These are phyloP conservation scores for Dipteronia dyeriana DNA, from an alignment of 345 rosid genomes.

Conservation along the genomic window DNA sequence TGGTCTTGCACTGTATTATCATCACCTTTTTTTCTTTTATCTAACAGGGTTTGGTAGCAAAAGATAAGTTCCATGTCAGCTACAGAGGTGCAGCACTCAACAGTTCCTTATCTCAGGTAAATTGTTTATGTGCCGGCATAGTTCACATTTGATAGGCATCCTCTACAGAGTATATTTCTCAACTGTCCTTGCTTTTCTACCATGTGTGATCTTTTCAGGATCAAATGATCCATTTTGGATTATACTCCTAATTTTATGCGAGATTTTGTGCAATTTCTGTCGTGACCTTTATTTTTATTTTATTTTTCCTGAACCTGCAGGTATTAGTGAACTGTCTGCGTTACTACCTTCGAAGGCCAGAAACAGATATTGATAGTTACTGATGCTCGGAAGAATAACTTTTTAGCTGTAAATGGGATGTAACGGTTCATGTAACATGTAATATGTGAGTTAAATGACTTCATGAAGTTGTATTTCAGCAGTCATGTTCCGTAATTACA, in stretches of 20 bases:
- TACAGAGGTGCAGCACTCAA: conserved; percentile 83
- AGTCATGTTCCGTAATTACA: not conserved
- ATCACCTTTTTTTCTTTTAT: conserved; percentile 9
- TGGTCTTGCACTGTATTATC: conserved; percentile 5
- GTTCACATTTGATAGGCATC: not conserved
- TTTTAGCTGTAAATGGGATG: conserved; percentile 25
- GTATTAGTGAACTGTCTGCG: conserved; percentile 79
- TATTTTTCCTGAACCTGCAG: conserved; percentile 38
- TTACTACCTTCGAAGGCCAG: conserved; percentile 91
- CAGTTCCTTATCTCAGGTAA: conserved; percentile 77
- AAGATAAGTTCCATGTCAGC: conserved; percentile 94
- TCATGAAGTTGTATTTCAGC: not conserved
- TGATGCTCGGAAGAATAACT: conserved; percentile 21
- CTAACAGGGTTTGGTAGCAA: conserved; percentile 83
- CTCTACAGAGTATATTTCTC: not conserved
- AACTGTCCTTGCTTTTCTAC: not conserved
- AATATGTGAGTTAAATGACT: conserved; percentile 3
- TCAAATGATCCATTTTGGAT: not conserved
- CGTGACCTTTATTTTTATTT: not conserved
- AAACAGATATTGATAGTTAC: conserved; percentile 84
- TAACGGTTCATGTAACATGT: conserved; percentile 15
- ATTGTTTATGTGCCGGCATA: not conserved
- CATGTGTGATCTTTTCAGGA: not conserved
- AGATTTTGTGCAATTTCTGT: not conserved
- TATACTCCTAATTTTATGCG: not conserved